phyloP scores from a whole-genome alignment of 2,329 filamentous ascomycete genomes.

The Stachybotrys chlorohalonatus region DNA sequence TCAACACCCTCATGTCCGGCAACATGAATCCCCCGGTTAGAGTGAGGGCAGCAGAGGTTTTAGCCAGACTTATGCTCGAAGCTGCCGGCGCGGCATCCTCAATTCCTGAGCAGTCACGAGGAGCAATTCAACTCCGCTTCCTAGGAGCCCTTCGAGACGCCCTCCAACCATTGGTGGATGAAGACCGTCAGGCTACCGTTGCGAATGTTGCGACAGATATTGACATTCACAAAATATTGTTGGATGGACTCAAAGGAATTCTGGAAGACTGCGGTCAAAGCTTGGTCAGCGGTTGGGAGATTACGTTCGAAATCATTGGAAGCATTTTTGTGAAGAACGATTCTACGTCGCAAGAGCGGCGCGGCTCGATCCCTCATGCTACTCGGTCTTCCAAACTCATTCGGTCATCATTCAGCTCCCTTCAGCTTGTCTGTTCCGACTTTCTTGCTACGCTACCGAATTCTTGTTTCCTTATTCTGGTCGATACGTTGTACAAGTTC shows the following conservation, averaged over 20 bases:
- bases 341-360: slow-evolving; percentile 21
- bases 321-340: slow-evolving; percentile 59
- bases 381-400: slow-evolving; percentile 67
- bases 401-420: slow-evolving; percentile 76
- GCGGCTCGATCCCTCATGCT: slow-evolving; percentile 18
- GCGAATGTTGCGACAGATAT: slow-evolving; percentile 56
- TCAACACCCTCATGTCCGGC: slow-evolving; percentile 37
- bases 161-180: slow-evolving; percentile 43
- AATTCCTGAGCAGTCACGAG: slow-evolving; percentile 39
- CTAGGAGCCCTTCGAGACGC: slow-evolving; percentile 57
- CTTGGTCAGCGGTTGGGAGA: slow-evolving; percentile 73
- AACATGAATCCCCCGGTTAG: slow-evolving; percentile 42
- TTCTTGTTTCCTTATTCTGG: slow-evolving; percentile 64
- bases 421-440: slow-evolving; percentile 91
- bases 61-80: slow-evolving; percentile 50
- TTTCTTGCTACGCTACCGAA: slow-evolving; percentile 69
- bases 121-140: slow-evolving; percentile 62
- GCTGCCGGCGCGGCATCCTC: slow-evolving; percentile 46
- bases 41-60: slow-evolving; percentile 53
- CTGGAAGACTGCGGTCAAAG: slow-evolving; percentile 84
- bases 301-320: slow-evolving; percentile 76
- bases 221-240: slow-evolving; percentile 69
- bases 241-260: slow-evolving; percentile 73
- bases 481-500: slow-evolving; percentile 84
- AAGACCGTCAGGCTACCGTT: slow-evolving; percentile 43